These are phyloP conservation scores for Trametes versicolor DNA, from an alignment of 1,284 basidiomycete genomes.

Conservation along the genomic window DNA sequence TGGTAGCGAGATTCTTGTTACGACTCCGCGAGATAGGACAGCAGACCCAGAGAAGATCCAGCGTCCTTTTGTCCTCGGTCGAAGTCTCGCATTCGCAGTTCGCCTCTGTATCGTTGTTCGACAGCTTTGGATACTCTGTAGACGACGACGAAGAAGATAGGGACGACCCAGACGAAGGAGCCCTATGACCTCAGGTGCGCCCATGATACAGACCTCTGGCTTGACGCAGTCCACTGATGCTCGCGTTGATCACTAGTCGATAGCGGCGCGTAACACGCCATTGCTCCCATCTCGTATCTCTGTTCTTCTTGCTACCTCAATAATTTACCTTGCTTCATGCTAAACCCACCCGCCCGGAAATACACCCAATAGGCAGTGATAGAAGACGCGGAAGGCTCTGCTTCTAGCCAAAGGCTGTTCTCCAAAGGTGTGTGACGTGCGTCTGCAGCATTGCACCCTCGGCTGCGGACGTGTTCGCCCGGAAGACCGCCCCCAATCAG, in stretches of 20 bases:
- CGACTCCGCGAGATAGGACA: slow-evolving; percentile 2
- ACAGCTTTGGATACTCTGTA: background rate
- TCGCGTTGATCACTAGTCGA: background rate
- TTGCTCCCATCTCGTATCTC: background rate
- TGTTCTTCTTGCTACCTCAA: background rate
- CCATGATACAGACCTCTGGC: background rate
- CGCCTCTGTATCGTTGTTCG: background rate
- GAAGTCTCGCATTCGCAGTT: background rate
- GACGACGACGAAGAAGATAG: background rate
- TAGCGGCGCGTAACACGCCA: background rate
- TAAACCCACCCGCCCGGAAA: slow-evolving; percentile 5
- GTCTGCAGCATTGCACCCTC: slow-evolving; percentile 5
- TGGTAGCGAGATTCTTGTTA: slow-evolving; percentile 19
- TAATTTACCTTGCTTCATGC: background rate
- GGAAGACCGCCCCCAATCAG: background rate
- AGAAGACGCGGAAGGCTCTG: background rate
- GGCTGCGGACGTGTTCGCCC: background rate
- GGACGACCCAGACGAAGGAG: background rate
- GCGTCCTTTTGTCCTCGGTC: slow-evolving; percentile 5
- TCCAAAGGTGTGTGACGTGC: slow-evolving; percentile 6
- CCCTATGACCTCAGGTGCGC: background rate
- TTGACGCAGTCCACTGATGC: too few relatives aligned
- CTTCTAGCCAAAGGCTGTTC: background rate
- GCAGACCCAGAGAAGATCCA: background rate
- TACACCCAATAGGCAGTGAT: background rate